Evolutionary conservation across 768 basidiomycete species (phyloP).

Genomic region (Calocera cornea): DNA sequence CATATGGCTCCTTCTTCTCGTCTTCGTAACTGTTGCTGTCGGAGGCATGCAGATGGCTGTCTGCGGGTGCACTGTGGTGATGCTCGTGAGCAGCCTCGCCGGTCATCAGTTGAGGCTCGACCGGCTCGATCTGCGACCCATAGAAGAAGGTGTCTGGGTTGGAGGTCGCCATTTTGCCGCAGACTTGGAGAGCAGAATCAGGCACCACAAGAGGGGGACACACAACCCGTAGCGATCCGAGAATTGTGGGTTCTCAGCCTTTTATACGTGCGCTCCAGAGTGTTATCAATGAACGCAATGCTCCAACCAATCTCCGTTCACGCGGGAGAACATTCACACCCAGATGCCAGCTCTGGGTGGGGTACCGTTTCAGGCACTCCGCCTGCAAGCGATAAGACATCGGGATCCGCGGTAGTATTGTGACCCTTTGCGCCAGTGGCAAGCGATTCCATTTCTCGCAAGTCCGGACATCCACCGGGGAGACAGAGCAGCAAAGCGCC

Average conservation of each 20-base stretch:
- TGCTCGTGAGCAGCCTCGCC: too few relatives aligned
- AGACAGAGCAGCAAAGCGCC: neutral
- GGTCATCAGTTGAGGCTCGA: too few relatives aligned
- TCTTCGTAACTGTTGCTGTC: neutral
- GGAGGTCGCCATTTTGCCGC: neutral
- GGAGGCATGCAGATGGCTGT: neutral
- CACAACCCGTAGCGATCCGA: neutral
- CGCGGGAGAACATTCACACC: neutral
- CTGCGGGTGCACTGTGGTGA: too few relatives aligned
- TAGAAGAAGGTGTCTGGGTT: neutral
- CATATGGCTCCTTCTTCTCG: neutral
- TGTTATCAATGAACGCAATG: neutral
- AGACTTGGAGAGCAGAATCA: too few relatives aligned
- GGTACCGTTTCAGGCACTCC: neutral
- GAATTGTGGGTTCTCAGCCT: neutral
- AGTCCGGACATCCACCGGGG: slow-evolving; percentile 1
- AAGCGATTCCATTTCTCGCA: too few relatives aligned
- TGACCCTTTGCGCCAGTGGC: neutral
- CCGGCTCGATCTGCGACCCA: neutral
- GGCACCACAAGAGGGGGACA: neutral
- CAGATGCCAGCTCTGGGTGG: neutral
- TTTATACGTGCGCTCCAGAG: neutral
- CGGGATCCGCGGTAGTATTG: neutral
- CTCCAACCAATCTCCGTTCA: neutral
- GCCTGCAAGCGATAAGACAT: neutral